Conservation (phyloP, 768 basidiomycete species). For the Strobilomyces dryophilus region DNA sequence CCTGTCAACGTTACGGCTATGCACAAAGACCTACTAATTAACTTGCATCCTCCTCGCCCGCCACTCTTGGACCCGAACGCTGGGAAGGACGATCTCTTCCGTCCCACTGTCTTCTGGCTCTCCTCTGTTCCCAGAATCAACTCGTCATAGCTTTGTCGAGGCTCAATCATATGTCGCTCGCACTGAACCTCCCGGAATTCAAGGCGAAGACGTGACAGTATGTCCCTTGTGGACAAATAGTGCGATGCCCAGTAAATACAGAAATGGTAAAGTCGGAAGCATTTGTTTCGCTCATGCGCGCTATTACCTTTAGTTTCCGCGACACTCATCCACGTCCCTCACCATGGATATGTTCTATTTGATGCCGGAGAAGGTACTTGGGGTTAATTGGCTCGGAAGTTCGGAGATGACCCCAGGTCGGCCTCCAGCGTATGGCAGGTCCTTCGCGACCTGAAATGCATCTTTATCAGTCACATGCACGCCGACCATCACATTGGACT, state of each 20-base stretch:
- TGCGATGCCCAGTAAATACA: slow-evolving; percentile 77
- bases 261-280: slow-evolving; percentile 61
- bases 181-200: slow-evolving; percentile 6
- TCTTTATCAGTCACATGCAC: slow-evolving; percentile 89
- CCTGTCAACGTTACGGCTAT: slow-evolving; percentile 45
- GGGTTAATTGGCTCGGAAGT: slow-evolving; percentile 81
- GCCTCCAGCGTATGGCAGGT: slow-evolving; percentile 48
- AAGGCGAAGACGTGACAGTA: slow-evolving; percentile 63
- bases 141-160: slow-evolving; percentile 36
- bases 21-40: slow-evolving; percentile 36
- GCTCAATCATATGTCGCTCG: slow-evolving; percentile 25
- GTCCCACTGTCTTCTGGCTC: slow-evolving; percentile 15
- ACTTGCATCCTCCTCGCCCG: slow-evolving; percentile 44
- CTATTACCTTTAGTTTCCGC: slow-evolving; percentile 54
- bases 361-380: slow-evolving; percentile 92
- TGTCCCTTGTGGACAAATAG: slow-evolving; percentile 88
- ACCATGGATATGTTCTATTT: slow-evolving; percentile 69
- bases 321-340: slow-evolving; percentile 73
- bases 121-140: slow-evolving; percentile 25
- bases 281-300: neutral
- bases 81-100: slow-evolving; percentile 30
- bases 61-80: slow-evolving; percentile 34
- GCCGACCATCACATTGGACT: slow-evolving; percentile 91
- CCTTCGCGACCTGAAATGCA: slow-evolving; percentile 66
- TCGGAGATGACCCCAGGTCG: slow-evolving; percentile 46